Conservation (phyloP, 1,139 yeast genomes). For the Protomyces lactucae-debilis region DNA sequence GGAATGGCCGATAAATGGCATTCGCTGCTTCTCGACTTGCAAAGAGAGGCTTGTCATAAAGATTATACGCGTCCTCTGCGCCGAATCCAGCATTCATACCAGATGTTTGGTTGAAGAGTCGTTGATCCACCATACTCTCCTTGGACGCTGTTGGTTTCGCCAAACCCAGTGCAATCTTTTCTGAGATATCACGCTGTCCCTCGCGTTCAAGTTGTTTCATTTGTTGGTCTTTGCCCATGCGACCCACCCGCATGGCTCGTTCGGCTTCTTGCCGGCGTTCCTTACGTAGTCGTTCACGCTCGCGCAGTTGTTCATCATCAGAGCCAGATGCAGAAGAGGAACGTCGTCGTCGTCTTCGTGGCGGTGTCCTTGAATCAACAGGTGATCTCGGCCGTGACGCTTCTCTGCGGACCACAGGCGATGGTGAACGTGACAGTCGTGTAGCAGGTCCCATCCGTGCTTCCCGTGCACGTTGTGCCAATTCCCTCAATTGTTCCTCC, state of each 20-base stretch:
- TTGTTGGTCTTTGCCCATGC: slow-evolving; percentile 48
- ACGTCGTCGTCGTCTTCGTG: slow-evolving; percentile 7
- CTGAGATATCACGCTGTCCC: slow-evolving; percentile 52
- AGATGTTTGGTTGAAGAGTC: slow-evolving; percentile 46
- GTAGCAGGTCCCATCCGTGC: slow-evolving; percentile 33
- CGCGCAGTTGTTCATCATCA: slow-evolving; percentile 30
- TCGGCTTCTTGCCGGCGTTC: slow-evolving; percentile 49
- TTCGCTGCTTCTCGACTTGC: slow-evolving; percentile 50
- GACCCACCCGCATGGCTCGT: slow-evolving; percentile 45
- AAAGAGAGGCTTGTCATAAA: slow-evolving; percentile 56
- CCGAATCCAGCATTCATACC: slow-evolving; percentile 37
- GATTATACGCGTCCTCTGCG: slow-evolving; percentile 47
- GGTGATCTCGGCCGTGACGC: slow-evolving; percentile 3
- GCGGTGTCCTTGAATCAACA: slow-evolving; percentile 12
- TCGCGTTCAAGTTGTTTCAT: slow-evolving; percentile 46
- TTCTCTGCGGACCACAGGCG: neutral
- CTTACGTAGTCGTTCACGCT: slow-evolving; percentile 44
- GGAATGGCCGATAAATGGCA: slow-evolving; percentile 46
- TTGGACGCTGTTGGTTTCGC: slow-evolving; percentile 43
- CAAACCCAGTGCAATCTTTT: slow-evolving; percentile 51
- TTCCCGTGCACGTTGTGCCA: slow-evolving; percentile 57
- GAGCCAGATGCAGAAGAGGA: slow-evolving; percentile 29
- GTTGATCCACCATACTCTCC: slow-evolving; percentile 53
- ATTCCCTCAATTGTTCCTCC: slow-evolving; percentile 54
- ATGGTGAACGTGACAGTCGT: slow-evolving; percentile 6